A percentile compares a stretch with the other conserved stretches of the same genome.
These are phyloP conservation scores for Heliosperma pusillum DNA, from an alignment of 148 eudicot species.

Conservation along the genomic window DNA sequence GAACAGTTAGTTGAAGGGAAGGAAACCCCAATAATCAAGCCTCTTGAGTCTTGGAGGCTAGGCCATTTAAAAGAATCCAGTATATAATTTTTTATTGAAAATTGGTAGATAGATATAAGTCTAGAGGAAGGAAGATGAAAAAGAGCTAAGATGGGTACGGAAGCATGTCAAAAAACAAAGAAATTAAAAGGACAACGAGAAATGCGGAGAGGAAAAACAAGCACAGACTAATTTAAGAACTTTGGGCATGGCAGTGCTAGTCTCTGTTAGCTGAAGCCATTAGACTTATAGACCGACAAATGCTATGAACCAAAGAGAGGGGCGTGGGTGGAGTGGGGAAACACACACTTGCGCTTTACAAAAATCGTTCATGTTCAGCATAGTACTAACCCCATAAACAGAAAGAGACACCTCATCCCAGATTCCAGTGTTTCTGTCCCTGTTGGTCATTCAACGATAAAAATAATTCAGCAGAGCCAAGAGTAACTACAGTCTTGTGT, in stretches of 20 bases:
- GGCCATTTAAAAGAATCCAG: neutral
- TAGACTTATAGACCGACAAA: neutral
- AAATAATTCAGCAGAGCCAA: neutral
- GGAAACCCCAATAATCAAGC: no score
- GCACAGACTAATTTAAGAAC: no score
- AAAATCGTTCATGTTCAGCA: conserved; percentile 2
- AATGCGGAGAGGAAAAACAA: no score
- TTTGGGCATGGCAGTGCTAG: no score
- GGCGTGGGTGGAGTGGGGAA: neutral
- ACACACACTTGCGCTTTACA: neutral
- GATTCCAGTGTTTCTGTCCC: conserved; percentile 99
- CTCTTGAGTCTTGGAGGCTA: neutral
- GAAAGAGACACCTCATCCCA: conserved; percentile 97
- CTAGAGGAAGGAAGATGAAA: neutral
- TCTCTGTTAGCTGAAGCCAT: neutral
- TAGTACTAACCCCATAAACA: conserved; percentile 77
- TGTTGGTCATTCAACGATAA: conserved; percentile 32
- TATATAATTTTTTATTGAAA: neutral
- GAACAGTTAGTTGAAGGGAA: no score
- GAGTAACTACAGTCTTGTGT: conserved; percentile 4
- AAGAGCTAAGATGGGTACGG: neutral
- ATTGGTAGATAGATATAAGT: neutral
- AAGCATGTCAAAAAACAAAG: neutral
- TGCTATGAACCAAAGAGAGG: neutral
- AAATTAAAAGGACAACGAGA: no score